A percentile compares a stretch with the other conserved stretches of the same genome.
phyloP scores from a whole-genome alignment of 306 rosid species.

The Biancaea sappan region DNA sequence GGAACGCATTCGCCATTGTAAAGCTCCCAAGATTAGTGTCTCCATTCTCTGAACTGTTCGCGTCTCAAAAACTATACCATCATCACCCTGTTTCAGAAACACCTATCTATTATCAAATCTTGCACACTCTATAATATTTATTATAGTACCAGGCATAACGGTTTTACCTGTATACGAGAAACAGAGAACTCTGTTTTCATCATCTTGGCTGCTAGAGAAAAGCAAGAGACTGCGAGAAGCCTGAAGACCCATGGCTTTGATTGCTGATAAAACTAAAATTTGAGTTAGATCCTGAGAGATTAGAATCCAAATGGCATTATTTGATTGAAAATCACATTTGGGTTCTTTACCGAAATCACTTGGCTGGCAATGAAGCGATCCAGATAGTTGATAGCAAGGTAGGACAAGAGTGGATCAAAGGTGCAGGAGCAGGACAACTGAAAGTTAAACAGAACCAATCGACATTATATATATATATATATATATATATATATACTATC shows the following conservation, averaged over 20 bases:
- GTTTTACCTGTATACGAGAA: slow-evolving; percentile 57
- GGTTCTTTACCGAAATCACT: slow-evolving; percentile 52
- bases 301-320: slow-evolving; percentile 5
- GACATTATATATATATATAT: not conserved
- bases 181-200: slow-evolving; percentile 49
- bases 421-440: slow-evolving; percentile 58
- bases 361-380: slow-evolving; percentile 70
- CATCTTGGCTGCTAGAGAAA: slow-evolving; percentile 83
- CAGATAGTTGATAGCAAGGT: slow-evolving; percentile 68
- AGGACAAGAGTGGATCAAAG: slow-evolving; percentile 53
- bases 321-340: not conserved
- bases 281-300: slow-evolving; percentile 35
- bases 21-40: slow-evolving; percentile 63
- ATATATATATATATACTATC: not conserved
- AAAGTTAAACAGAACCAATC: not conserved
- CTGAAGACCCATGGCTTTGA: slow-evolving; percentile 72
- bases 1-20: slow-evolving; percentile 89
- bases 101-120: not conserved
- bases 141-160: not conserved
- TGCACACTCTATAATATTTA: too few species aligned
- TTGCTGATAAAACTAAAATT: slow-evolving; percentile 43
- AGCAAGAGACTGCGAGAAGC: slow-evolving; percentile 73
- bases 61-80: slow-evolving; percentile 66
- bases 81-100: slow-evolving; percentile 45
- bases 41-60: slow-evolving; percentile 77